These are phyloP conservation scores for Hypoxylon fuscum DNA, from an alignment of 495 filamentous ascomycete species.

Conservation along the genomic window DNA sequence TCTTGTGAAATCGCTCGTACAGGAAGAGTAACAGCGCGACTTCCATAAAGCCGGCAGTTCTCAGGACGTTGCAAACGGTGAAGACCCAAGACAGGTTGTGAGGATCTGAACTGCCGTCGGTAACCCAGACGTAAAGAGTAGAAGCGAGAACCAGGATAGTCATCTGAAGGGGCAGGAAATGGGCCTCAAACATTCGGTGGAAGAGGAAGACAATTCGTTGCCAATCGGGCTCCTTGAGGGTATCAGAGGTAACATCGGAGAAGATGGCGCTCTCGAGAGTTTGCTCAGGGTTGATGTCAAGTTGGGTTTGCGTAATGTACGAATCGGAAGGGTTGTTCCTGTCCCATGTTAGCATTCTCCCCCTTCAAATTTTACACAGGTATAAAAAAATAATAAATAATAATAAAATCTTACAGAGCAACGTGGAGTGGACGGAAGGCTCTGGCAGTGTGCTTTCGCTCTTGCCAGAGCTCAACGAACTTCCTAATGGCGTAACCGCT, in stretches of 20 bases:
- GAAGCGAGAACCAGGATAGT: conserved; percentile 68
- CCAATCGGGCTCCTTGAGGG: conserved; percentile 55
- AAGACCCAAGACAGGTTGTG: conserved; percentile 63
- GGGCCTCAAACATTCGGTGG: conserved; percentile 73
- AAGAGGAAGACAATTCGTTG: conserved; percentile 57
- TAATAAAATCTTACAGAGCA: conserved; percentile 50
- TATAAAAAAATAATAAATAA: too few species aligned
- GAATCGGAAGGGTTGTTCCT: conserved; percentile 53
- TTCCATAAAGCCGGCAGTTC: conserved; percentile 65
- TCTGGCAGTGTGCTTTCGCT: conserved; percentile 58
- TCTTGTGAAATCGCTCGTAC: conserved; percentile 69
- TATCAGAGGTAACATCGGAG: conserved; percentile 57
- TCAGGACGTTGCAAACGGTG: conserved; percentile 63
- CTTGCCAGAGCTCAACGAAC: conserved; percentile 57
- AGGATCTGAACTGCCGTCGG: conserved; percentile 55
- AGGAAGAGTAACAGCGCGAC: conserved; percentile 67
- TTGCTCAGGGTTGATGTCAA: conserved; percentile 51
- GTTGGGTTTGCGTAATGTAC: conserved; percentile 56
- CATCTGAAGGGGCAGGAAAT: conserved; percentile 72
- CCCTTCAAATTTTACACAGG: neutral
- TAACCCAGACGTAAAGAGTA: conserved; percentile 61
- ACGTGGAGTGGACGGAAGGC: conserved; percentile 62
- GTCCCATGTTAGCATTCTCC: conserved; percentile 8
- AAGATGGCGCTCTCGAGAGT: conserved; percentile 56
- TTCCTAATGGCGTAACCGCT: conserved; percentile 67